Conservation (phyloP, 73 alveolate species). For the Symbiodinium pilosum region DNA sequence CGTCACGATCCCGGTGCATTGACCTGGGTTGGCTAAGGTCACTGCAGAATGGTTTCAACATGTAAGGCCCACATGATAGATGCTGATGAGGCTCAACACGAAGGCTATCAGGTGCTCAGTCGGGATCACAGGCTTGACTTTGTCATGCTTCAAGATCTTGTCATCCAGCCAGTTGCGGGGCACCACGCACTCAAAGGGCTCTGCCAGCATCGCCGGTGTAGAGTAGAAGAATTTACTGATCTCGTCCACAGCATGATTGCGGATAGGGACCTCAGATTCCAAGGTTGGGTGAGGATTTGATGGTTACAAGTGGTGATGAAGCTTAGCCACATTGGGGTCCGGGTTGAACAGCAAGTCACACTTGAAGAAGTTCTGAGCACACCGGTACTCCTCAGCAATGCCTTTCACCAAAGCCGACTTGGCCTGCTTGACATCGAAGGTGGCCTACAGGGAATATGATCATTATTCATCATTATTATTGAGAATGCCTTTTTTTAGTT, state of each 20-base stretch:
- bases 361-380: background rate
- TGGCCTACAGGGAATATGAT: background rate
- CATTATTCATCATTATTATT: background rate
- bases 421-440: background rate
- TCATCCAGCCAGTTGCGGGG: background rate
- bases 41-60: too few species aligned
- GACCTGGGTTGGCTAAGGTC: background rate
- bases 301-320: background rate
- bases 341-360: background rate
- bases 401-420: background rate
- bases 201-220: background rate
- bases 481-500: background rate
- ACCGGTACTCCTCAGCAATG: background rate
- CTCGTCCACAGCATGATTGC: background rate
- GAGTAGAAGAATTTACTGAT: background rate
- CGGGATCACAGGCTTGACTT: background rate
- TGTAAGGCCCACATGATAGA: background rate
- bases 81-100: background rate
- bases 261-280: background rate
- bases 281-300: background rate
- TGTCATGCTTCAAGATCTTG: too few species aligned
- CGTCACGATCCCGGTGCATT: background rate
- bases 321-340: background rate
- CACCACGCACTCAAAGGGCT: background rate
- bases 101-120: background rate